Conservation (phyloP, 2,329 filamentous ascomycete species). For the Xylariaceae sp. region DNA sequence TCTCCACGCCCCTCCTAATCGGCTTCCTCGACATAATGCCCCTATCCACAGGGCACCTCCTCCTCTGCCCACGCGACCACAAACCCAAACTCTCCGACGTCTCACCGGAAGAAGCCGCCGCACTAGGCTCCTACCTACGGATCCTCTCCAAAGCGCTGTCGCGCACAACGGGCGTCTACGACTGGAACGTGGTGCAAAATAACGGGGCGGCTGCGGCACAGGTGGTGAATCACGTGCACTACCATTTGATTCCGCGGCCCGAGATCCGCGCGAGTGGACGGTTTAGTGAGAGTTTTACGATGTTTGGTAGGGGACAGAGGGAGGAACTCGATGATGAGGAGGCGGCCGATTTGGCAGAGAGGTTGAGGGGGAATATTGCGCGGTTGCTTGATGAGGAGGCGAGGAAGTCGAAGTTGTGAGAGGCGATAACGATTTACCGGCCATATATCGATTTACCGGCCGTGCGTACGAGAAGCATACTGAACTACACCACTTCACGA, state of each 20-base stretch:
- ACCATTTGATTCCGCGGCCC: slow-evolving; percentile 86
- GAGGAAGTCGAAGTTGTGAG: slow-evolving; percentile 34
- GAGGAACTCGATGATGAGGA: slow-evolving; percentile 75
- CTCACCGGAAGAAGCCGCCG: slow-evolving; percentile 54
- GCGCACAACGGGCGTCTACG: slow-evolving; percentile 62
- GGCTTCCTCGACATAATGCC: slow-evolving; percentile 94
- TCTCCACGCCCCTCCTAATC: slow-evolving; percentile 71
- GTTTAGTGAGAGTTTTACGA: slow-evolving; percentile 64
- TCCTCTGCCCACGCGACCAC: slow-evolving; percentile 75
- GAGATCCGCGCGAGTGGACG: slow-evolving; percentile 52
- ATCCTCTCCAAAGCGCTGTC: slow-evolving; percentile 67
- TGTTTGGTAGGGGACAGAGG: slow-evolving; percentile 71
- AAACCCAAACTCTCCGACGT: slow-evolving; percentile 72
- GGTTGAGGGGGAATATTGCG: slow-evolving; percentile 47
- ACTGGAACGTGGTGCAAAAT: slow-evolving; percentile 98
- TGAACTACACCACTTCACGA: too few relatives aligned
- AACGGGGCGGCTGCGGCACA: slow-evolving; percentile 87
- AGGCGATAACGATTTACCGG: not conserved
- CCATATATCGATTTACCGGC: too few relatives aligned
- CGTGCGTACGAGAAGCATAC: too few relatives aligned
- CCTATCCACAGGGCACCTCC: slow-evolving; percentile 73
- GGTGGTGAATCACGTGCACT: slow-evolving; percentile 90
- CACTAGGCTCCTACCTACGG: slow-evolving; percentile 64
- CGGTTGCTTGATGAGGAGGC: slow-evolving; percentile 43
- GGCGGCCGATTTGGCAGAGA: slow-evolving; percentile 53